Conservation (phyloP, 2,329 filamentous ascomycete genomes). For the Cercospora canescens region DNA sequence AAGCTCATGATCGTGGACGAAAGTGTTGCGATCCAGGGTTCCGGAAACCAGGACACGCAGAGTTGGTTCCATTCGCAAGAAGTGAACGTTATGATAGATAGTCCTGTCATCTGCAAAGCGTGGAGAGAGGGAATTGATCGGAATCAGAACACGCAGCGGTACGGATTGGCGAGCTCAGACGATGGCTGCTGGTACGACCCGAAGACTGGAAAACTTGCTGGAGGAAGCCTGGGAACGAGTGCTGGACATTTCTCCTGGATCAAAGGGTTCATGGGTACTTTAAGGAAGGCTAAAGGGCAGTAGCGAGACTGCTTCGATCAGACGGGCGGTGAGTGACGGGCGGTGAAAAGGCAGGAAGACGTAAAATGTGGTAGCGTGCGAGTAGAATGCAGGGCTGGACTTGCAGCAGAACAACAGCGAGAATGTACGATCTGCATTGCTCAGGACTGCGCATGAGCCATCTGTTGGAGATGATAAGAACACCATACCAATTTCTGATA, state of each 20-base stretch:
- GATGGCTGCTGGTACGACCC: conserved; percentile 65
- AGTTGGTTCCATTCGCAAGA: conserved; percentile 78
- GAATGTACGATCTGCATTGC: too few species aligned
- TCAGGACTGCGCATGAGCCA: too few species aligned
- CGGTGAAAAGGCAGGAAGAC: too few species aligned
- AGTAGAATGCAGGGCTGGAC: too few species aligned
- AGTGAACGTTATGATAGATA: conserved; percentile 74
- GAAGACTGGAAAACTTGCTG: conserved; percentile 39
- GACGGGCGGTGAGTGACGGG: too few species aligned
- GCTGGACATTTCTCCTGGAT: conserved; percentile 25
- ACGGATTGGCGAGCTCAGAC: conserved; percentile 52
- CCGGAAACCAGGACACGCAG: conserved; percentile 79
- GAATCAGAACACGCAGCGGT: conserved; percentile 67
- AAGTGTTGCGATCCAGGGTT: conserved; percentile 68
- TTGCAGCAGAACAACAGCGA: too few species aligned
- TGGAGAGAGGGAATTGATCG: conserved; percentile 34
- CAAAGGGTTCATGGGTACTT: conserved; percentile 22
- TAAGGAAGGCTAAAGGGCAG: conserved; percentile 23
- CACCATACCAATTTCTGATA: too few species aligned
- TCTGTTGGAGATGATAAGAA: too few species aligned
- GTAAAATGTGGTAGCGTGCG: too few species aligned
- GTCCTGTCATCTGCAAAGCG: conserved; percentile 54
- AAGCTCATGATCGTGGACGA: conserved; percentile 76
- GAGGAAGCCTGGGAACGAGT: conserved; percentile 46
- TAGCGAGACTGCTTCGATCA: background rate